These are phyloP conservation scores for Eutrema heterophyllum DNA, from an alignment of 345 rosid genomes.

Conservation along the genomic window DNA sequence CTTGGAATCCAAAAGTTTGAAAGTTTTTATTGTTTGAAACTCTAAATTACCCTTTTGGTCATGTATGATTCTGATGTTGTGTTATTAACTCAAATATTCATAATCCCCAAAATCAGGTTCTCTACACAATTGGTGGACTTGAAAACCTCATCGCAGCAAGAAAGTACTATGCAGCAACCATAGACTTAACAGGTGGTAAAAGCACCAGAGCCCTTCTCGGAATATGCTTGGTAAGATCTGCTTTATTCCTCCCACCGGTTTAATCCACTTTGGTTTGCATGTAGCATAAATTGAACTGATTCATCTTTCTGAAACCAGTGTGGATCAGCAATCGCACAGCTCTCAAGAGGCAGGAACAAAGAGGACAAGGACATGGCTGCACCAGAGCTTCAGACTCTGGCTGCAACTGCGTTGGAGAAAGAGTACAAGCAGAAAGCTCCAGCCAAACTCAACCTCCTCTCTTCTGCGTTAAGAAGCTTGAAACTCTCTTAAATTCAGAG, in stretches of 20 bases:
- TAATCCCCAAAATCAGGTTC: constrained; percentile 49
- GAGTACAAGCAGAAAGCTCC: constrained; percentile 84
- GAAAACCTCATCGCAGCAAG: constrained; percentile 82
- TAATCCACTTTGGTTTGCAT: constrained; percentile 1
- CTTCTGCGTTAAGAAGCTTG: constrained; percentile 73
- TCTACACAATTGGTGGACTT: constrained; percentile 86
- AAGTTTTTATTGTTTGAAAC: background rate
- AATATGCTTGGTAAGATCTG: constrained; percentile 73
- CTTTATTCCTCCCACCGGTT: constrained; percentile 1
- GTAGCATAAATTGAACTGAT: constrained; percentile 10
- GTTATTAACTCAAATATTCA: background rate
- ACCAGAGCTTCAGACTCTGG: constrained; percentile 68
- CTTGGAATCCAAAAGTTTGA: background rate
- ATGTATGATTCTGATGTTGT: background rate
- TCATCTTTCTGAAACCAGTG: constrained; percentile 43
- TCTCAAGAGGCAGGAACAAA: constrained; percentile 73
- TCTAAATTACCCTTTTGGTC: background rate
- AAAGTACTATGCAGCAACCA: constrained; percentile 84
- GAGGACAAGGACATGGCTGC: constrained; percentile 69
- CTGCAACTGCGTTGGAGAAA: constrained; percentile 67
- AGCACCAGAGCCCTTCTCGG: constrained; percentile 87
- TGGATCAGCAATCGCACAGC: constrained; percentile 71
- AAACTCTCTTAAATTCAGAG: constrained; percentile 33
- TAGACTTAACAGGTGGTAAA: constrained; percentile 89
- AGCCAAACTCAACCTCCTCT: constrained; percentile 54